These are phyloP conservation scores for Scutellaria barbata DNA, from an alignment of 257 asterid genomes.

Conservation along the genomic window DNA sequence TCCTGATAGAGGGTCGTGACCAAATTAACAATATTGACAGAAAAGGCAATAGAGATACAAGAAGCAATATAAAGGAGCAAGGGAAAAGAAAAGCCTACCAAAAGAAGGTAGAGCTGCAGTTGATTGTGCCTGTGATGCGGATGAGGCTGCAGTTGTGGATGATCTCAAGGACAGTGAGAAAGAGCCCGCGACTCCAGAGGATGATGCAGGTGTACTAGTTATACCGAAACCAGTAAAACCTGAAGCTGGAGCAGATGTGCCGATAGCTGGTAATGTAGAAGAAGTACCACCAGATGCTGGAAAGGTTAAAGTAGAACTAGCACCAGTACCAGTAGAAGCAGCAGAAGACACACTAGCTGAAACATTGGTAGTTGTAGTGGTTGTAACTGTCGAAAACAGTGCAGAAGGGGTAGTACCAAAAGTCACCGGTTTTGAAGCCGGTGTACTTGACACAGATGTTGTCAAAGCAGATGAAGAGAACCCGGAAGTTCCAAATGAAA, in stretches of 20 bases:
- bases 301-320: slow-evolving; percentile 45
- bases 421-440: slow-evolving; percentile 48
- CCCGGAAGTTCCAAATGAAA: slow-evolving; percentile 59
- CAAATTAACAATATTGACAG: slow-evolving; percentile 4
- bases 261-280: slow-evolving; percentile 39
- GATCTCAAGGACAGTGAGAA: slow-evolving; percentile 49
- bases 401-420: slow-evolving; percentile 55
- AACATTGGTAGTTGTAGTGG: slow-evolving; percentile 51
- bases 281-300: slow-evolving; percentile 45
- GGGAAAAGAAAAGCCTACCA: slow-evolving; percentile 48
- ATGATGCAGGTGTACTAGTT: slow-evolving; percentile 40
- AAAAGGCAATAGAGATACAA: not conserved
- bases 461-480: slow-evolving; percentile 48
- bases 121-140: slow-evolving; percentile 58
- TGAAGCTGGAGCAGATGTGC: slow-evolving; percentile 50
- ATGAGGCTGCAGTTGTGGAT: slow-evolving; percentile 44
- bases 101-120: slow-evolving; percentile 50
- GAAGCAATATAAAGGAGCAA: not conserved
- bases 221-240: slow-evolving; percentile 53
- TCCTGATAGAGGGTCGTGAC: not conserved
- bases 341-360: slow-evolving; percentile 41
- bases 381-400: slow-evolving; percentile 60
- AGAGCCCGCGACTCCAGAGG: slow-evolving; percentile 47
- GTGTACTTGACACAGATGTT: slow-evolving; percentile 45
- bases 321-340: slow-evolving; percentile 44